These are phyloP conservation scores for Candida dubliniensis DNA, from an alignment of 1,139 yeast species.

Conservation along the genomic window DNA sequence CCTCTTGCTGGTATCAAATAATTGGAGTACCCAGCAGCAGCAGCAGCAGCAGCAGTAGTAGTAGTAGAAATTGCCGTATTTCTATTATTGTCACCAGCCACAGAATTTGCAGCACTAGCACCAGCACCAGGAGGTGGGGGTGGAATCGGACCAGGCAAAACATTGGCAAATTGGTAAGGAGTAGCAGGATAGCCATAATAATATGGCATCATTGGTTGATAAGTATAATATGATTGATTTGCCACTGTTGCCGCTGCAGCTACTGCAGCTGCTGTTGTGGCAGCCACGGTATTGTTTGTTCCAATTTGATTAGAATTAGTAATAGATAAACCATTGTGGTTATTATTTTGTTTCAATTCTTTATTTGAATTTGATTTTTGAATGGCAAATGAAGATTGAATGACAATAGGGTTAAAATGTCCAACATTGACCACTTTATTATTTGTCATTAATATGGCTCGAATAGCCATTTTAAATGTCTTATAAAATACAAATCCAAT, in stretches of 20 bases:
- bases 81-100: not conserved
- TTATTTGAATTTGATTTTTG: conserved; percentile 24
- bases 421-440: conserved; percentile 22
- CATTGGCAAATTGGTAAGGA: conserved; percentile 12
- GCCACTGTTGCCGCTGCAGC: conserved; percentile 1
- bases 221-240: conserved; percentile 10
- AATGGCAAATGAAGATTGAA: conserved; percentile 45
- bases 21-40: conserved; percentile 3
- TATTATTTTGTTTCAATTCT: conserved; percentile 1
- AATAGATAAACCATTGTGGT: not conserved
- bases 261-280: conserved; percentile 4
- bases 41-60: not conserved
- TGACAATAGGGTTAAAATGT: conserved; percentile 23
- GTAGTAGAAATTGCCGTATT: not conserved
- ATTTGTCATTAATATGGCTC: conserved; percentile 42
- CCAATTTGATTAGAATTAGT: not conserved
- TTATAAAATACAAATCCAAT: conserved; percentile 46
- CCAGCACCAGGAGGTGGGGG: not conserved
- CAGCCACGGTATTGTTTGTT: not conserved
- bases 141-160: not conserved
- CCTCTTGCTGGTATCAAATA: conserved; percentile 8
- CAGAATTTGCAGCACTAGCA: not conserved
- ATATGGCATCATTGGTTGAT: conserved; percentile 15
- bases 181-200: conserved; percentile 17
- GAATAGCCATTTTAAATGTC: conserved; percentile 38